Conservation (phyloP, 2,329 filamentous ascomycete species). For the Aspergillus unguis region DNA sequence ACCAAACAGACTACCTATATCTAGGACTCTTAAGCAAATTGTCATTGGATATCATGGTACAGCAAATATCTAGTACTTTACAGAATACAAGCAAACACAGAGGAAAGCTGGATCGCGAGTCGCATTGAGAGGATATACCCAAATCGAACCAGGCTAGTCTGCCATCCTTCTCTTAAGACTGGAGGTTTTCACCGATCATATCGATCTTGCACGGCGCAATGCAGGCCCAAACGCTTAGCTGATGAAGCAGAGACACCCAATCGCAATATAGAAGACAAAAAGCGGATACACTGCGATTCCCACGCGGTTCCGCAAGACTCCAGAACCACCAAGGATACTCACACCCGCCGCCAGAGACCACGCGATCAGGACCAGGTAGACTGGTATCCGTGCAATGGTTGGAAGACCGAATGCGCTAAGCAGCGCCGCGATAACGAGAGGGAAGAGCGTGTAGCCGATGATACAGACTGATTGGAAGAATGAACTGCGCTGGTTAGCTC, state of each 20-base stretch:
- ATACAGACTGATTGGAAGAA: constrained; percentile 98
- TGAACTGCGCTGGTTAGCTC: constrained; percentile 59
- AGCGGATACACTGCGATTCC: constrained; percentile 91
- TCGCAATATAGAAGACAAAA: constrained; percentile 88
- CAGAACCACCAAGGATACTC: constrained; percentile 91
- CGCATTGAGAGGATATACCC: constrained; percentile 8
- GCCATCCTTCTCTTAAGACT: background rate
- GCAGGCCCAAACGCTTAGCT: constrained; percentile 56
- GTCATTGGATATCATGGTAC: constrained; percentile 23
- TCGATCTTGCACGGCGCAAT: background rate
- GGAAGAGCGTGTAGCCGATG: constrained; percentile 97
- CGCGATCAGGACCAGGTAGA: constrained; percentile 81
- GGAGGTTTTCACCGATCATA: background rate
- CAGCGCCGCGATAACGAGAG: constrained; percentile 85
- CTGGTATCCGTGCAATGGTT: constrained; percentile 78
- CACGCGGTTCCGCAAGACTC: constrained; percentile 91
- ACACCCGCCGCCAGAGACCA: constrained; percentile 96
- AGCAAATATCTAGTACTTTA: constrained; percentile 12
- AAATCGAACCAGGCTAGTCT: background rate
- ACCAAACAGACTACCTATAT: too few relatives aligned
- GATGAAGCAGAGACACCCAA: constrained; percentile 96
- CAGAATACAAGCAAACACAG: constrained; percentile 6
- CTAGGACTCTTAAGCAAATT: background rate
- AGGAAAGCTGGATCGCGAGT: constrained; percentile 8
- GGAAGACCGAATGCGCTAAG: constrained; percentile 79